phyloP scores from a whole-genome alignment of 192 early-diverging fungal genomes.

The Podila verticillata region DNA sequence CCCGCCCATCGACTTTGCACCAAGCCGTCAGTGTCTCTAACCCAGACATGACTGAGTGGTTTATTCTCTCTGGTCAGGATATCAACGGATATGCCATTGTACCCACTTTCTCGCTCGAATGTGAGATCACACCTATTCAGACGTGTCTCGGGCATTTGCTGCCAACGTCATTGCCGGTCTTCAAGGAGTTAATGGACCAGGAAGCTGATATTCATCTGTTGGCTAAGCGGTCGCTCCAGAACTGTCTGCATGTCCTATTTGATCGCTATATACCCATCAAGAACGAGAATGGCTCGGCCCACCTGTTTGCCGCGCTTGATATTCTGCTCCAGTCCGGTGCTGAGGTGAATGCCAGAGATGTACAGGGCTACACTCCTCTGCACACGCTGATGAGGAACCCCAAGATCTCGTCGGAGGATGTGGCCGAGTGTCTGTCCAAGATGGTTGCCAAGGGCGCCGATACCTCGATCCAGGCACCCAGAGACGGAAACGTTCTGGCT shows the following conservation, averaged over 20 bases:
- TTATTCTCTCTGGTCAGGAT: constrained; percentile 49
- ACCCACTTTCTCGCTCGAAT: constrained; percentile 44
- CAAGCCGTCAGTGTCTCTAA: constrained; percentile 47
- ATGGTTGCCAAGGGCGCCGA: constrained; percentile 44
- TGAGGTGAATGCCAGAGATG: constrained; percentile 35
- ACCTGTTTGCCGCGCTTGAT: constrained; percentile 28
- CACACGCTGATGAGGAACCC: constrained; percentile 89
- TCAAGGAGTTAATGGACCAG: constrained; percentile 44
- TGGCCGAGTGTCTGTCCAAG: constrained; percentile 48
- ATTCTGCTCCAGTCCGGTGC: constrained; percentile 23
- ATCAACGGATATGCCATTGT: constrained; percentile 47
- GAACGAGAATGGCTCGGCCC: constrained; percentile 42
- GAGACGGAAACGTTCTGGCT: constrained; percentile 44
- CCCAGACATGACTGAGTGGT: constrained; percentile 53
- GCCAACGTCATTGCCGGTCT: constrained; percentile 33
- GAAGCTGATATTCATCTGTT: constrained; percentile 22
- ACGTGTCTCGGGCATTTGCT: constrained; percentile 44
- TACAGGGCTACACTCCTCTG: constrained; percentile 42
- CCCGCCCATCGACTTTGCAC: constrained; percentile 32
- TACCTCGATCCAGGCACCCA: constrained; percentile 20
- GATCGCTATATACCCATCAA: constrained; percentile 48
- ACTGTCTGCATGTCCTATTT: constrained; percentile 42
- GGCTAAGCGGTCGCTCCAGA: constrained; percentile 33
- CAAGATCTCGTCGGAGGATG: constrained; percentile 88
- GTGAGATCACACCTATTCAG: constrained; percentile 42